Evolutionary conservation across 2,329 filamentous ascomycete species (phyloP), one percentile per base, ranked within the genome.

Genomic region (Calycina marina): DNA sequence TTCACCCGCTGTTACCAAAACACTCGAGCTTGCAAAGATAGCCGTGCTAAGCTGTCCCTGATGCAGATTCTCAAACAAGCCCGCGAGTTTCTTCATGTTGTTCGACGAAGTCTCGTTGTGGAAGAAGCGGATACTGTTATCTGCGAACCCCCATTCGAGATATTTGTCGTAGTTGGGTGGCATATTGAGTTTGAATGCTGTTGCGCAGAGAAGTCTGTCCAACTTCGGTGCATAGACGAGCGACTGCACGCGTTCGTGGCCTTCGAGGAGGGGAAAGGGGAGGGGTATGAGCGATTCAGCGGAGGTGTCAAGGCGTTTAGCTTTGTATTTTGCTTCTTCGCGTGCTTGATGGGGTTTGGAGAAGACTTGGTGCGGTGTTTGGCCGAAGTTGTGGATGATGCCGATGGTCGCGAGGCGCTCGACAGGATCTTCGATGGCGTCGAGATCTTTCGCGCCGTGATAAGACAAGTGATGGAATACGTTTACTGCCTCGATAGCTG

Each of bases 301-400:
- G 1, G 77, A 69, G 0, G 72, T 79, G 53, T 98, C 88, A 0
- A 98, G 62, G 35, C 83, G 70, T 35, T 71, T 72, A 3, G 68
- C 61, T 4, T 72, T 74, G 34, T 74, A 69, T 14, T 70, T 62
- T 4, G 67, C 57, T 35, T 80, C 69, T 42, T 93, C 85, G 10
- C 78, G 71, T n/a, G 69, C 59, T 3, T 80, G 76, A 54, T 98
- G 90, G 9, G 79, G 66, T 37, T 78, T 77, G 27, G 73, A 70
- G 53, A 96, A 98, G 11, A 96, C 79, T 53, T 98, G 92, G 46
- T 92, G 81, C 2, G 92, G 90, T 2, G 92, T 98, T 54, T 98
- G 90, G 0, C 90, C 90, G 55, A 98, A 98, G 47, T 96, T 96
- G 56, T 98, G 88, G 46, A 98, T 96, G 44, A 94, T 93, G 18